Base-by-base conservation (phyloP, 495 filamentous ascomycete species). In the Trichoderma reesei region DNA sequence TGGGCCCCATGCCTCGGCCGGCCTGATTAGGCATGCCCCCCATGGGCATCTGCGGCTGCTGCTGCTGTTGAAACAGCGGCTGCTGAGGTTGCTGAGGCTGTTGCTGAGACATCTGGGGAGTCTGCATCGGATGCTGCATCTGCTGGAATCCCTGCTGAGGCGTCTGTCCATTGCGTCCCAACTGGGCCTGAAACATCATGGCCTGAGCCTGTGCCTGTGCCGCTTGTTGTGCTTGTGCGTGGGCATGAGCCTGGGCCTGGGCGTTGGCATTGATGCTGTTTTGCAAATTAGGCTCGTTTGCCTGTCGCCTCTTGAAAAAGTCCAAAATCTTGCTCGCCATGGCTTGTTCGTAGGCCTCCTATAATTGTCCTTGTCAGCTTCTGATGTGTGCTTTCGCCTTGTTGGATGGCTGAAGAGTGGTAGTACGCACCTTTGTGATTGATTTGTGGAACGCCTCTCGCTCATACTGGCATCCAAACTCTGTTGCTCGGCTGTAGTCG, bases 41-140 rank as follows among this genome's bases (percentile, higher is more conserved):
- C n/a, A 78, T 73, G 20, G 64, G 68, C 26, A 74, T 64, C 48
- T 76, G 77, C 9, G 70, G 67, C 60, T 73, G 73, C 20, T 75
- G 78, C 59, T 39, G 38, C n/a, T 63, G 61, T n/a, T 63, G 61
- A 26, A 42, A 33, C 8, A 42, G 20, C 11, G 36, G 41, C 33
- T 44, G 61, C 20, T 63, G 61, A 7, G n/a, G 61, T 7, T 41
- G 66, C 38, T 73, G 73, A 37, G 67, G 68, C 56, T 69, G 67
- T 26, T 72, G 72, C 39, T 71, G 71, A 9, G 77, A 73, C 16
- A 80, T 73, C 44, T 67, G 73, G 2, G 76, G 73, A 0, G 76
- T 69, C 66, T 83, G 80, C 77, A 79, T 81, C 46, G 72, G 81
- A 37, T 80, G 78, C 41, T 79, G 77, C 39, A 81, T 72, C 41